A percentile compares a stretch with the other conserved stretches of the same genome.
phyloP scores from a whole-genome alignment of 441 rosid species.

The Gossypium trilobum region DNA sequence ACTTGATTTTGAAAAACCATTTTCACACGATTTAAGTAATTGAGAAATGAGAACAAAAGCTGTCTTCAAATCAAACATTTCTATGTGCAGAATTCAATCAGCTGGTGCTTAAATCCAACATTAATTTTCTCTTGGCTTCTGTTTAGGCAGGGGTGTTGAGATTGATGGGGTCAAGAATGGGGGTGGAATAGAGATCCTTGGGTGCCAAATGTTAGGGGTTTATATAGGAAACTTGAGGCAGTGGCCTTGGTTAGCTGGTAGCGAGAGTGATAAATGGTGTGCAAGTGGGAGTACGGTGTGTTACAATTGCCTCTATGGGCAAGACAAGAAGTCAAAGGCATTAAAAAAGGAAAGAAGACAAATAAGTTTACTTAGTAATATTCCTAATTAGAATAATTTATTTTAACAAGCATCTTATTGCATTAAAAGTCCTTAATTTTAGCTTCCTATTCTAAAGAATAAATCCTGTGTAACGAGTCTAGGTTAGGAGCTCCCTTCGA shows the following conservation, averaged over 20 bases:
- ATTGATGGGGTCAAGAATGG: neutral
- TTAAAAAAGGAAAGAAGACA: neutral
- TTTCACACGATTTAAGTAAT: slow-evolving; percentile 3
- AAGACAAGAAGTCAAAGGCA: neutral
- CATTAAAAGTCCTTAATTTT: neutral
- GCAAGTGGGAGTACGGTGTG: neutral
- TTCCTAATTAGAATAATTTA: neutral
- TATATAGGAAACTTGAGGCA: neutral
- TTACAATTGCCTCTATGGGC: neutral
- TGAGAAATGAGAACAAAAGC: neutral
- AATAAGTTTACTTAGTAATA: neutral
- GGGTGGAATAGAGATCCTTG: neutral
- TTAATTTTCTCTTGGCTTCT: neutral
- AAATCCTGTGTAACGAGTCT: neutral
- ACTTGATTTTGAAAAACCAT: neutral
- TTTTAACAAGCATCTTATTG: neutral
- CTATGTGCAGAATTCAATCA: neutral
- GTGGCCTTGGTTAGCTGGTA: neutral
- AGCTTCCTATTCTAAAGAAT: neutral
- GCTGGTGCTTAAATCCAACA: neutral
- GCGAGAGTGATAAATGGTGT: neutral
- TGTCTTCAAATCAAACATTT: neutral
- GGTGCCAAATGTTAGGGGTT: neutral
- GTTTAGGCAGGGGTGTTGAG: neutral
- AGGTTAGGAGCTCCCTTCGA: neutral